Base-by-base conservation (phyloP, 169 alveolate species). In the Babesia divergens region DNA sequence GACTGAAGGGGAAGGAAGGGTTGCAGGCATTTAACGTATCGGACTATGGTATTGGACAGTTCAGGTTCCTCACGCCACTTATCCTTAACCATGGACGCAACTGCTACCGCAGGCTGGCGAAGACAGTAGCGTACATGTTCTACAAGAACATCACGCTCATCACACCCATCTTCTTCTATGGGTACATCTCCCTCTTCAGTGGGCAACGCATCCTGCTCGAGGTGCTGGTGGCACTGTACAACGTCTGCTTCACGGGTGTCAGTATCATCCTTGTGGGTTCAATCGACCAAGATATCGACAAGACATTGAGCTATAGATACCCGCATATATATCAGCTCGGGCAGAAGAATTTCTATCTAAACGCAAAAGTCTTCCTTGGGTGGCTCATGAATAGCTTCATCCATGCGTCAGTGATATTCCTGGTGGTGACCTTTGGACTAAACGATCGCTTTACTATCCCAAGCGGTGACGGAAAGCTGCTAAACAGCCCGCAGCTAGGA, bases 1-100 rank as follows among this genome's bases (percentile, higher is more conserved):
- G 99, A 18, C 89, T 95, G 43, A 91, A 91, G 53, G 99, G 99
- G 20, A 88, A 94, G 67, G 99, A 97, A 74, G 99, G 99, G 8
- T 79, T 93, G 35, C 98, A 95, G 74, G 98, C 98, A 0, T 94
- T 91, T 34, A 91, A 94, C 53, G 93, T 93, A 0, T 92, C 98
- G 6, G 98, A 94, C 76, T 92, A 91, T 66, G 94, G 96, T 3
- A 91, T 94, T 34, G 90, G 95, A 6, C 95, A 93, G 83, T 94
- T 94, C 88, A 68, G 92, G 56, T 90, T 82, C 70, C 87, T 94
- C 54, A 89, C 84, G 65, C 93, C 92, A 31, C 87, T 94, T 37
- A 65, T 94, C 35, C 94, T 94, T 37, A 80, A 86, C 40, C 97
- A 94, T 74, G 97, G 97, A 0, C 91, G 99, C 81, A 89, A 77